Conservation (phyloP, 2,329 filamentous ascomycete genomes). For the Mycosphaerella sp. region DNA sequence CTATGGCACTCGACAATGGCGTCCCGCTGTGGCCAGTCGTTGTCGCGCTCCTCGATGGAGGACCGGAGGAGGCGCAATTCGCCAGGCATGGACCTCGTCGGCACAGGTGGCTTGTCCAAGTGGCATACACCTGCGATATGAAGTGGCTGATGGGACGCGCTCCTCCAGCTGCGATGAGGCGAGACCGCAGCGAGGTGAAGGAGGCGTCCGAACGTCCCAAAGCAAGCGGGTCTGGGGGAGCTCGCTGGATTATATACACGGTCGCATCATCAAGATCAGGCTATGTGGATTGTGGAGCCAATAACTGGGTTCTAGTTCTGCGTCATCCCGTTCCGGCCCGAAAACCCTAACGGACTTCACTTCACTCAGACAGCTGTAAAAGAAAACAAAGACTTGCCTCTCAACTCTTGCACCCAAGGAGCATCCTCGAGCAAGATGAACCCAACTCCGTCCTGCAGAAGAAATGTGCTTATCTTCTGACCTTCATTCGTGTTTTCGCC, state of each 20-base stretch:
- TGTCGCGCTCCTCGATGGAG: conserved; percentile 7
- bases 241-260: not conserved
- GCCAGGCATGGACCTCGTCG: conserved; percentile 2
- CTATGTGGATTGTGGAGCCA: too few species aligned
- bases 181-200: conserved; percentile 8
- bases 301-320: too few species aligned
- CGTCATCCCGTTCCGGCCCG: too few species aligned
- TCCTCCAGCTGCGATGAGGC: conserved; percentile 6
- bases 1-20: conserved; percentile 26
- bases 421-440: not conserved
- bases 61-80: not conserved
- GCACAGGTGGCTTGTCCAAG: not conserved
- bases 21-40: conserved; percentile 36
- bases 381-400: not conserved
- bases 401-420: not conserved
- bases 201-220: conserved; percentile 8
- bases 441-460: not conserved
- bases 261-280: too few species aligned
- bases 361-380: not conserved
- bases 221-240: not conserved
- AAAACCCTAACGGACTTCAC: not conserved
- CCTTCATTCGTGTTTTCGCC: too few species aligned
- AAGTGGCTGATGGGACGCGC: conserved; percentile 14
- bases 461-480: too few species aligned
- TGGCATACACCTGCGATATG: not conserved